Evolutionary conservation across 2,329 filamentous ascomycete species (phyloP).

Genomic region (Aspergillus bombycis): DNA sequence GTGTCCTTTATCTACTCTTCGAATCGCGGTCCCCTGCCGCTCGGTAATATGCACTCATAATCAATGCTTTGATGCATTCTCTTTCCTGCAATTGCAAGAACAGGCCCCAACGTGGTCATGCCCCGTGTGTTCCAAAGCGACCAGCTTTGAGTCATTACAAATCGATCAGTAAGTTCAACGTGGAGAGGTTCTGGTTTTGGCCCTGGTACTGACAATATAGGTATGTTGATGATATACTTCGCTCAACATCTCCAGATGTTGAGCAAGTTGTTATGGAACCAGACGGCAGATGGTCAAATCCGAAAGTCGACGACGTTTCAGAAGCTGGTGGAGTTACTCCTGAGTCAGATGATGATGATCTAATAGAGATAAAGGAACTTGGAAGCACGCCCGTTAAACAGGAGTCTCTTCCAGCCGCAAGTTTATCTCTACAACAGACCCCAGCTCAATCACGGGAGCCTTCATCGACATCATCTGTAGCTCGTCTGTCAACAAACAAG

Average conservation of each 20-base stretch:
- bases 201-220: slow-evolving; percentile 45
- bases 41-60: slow-evolving; percentile 82
- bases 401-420: slow-evolving; percentile 29
- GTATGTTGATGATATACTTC: slow-evolving; percentile 86
- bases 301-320: slow-evolving; percentile 46
- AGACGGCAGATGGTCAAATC: slow-evolving; percentile 73
- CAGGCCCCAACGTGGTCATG: slow-evolving; percentile 98
- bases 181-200: neutral
- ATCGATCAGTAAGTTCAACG: slow-evolving; percentile 73
- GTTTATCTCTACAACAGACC: slow-evolving; percentile 34
- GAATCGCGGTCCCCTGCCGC: slow-evolving; percentile 78
- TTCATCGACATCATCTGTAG: slow-evolving; percentile 42
- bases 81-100: slow-evolving; percentile 90
- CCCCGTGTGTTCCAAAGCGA: slow-evolving; percentile 84
- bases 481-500: slow-evolving; percentile 46
- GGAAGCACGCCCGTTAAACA: slow-evolving; percentile 42
- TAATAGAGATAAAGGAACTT: slow-evolving; percentile 54
- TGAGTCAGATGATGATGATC: slow-evolving; percentile 50
- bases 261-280: slow-evolving; percentile 92
- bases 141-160: slow-evolving; percentile 78
- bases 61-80: slow-evolving; percentile 91
- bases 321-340: slow-evolving; percentile 42
- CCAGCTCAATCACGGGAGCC: slow-evolving; percentile 42
- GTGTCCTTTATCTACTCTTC: slow-evolving; percentile 85
- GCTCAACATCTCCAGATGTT: slow-evolving; percentile 67